Evolutionary conservation across 257 asterid species (phyloP), one percentile per base, ranked within the genome.

Genomic region (Leonotis leonurus): DNA sequence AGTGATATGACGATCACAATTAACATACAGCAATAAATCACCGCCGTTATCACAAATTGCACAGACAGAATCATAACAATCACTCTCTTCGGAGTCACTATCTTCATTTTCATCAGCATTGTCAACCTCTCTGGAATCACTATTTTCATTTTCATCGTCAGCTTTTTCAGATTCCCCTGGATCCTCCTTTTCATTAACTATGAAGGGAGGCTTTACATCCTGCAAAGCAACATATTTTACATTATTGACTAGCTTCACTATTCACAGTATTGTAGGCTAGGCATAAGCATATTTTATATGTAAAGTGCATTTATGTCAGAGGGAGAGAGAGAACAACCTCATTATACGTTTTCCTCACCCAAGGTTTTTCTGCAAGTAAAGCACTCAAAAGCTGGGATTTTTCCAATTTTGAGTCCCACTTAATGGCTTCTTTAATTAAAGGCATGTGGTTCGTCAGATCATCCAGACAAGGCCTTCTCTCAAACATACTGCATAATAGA

Each of bases 321-420:
- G 43, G 53, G 69, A 39, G 59, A 39, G 58, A 32, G 55, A 39
- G 40, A 49, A 66, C 44, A 49, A 85, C 95, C 99, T 84, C 85
- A 10, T 53, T 70, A 27, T 25, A 25, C 18, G 54, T 5, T 76
- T 68, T 83, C 73, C 63, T 83, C 82, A 78, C 78, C 68, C 45
- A 61, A 16, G 85, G 94, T 65, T 82, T 89, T 66, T 78, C 85
- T 78, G 73, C 79, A 6, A 93, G 83, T 71, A 87, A 66, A 58
- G 74, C 55, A 74, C 46, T 64, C 72, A 89, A 70, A 37, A 78
- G 75, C 97, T 93, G 90, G 61, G 95, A 89, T 65, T 76, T 77
- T 6, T 78, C 76, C 82, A 89, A 75, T 17, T 56, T 57, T 25
- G 57, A 75, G 45, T 87, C 89, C 72, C 83, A 65, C 82, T 87